phyloP scores from a whole-genome alignment of 108 stramenopile species.

The Cyclostephanos invisitatus region DNA sequence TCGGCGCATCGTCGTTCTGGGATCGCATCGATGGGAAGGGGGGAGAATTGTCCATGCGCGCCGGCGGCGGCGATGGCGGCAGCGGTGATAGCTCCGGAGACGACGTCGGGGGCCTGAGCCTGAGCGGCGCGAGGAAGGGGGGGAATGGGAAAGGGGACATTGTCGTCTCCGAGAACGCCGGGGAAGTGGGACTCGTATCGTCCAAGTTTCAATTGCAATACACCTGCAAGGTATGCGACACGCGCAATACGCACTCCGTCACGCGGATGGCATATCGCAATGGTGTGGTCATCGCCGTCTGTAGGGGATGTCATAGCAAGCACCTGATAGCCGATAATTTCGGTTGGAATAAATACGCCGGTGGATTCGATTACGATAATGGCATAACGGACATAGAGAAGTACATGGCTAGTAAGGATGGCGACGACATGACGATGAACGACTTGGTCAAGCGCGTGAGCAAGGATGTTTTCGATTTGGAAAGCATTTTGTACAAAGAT shows the following conservation, averaged over 20 bases:
- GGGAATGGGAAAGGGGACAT: neutral
- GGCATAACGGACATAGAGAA: constrained; percentile 66
- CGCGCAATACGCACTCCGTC: constrained; percentile 57
- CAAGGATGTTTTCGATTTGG: constrained; percentile 43
- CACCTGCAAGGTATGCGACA: constrained; percentile 77
- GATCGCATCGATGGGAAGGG: neutral
- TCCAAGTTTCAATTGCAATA: constrained; percentile 78
- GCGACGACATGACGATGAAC: constrained; percentile 8
- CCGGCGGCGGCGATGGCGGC: neutral
- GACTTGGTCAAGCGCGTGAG: constrained; percentile 43
- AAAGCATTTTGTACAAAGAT: constrained; percentile 36
- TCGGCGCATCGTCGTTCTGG: neutral
- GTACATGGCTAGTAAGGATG: constrained; percentile 43
- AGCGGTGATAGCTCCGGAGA: neutral
- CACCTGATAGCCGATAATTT: constrained; percentile 86
- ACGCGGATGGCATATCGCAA: constrained; percentile 60
- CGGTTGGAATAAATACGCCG: constrained; percentile 51
- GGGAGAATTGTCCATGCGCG: too few relatives aligned
- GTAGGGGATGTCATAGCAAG: constrained; percentile 64
- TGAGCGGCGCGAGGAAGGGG: neutral
- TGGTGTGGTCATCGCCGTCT: constrained; percentile 75
- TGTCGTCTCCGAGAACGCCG: neutral
- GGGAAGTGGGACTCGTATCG: constrained; percentile 12
- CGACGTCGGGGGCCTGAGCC: neutral
- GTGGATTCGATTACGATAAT: constrained; percentile 54